Conservation (phyloP, 345 rosid species). For the Eucalyptus regnans region DNA sequence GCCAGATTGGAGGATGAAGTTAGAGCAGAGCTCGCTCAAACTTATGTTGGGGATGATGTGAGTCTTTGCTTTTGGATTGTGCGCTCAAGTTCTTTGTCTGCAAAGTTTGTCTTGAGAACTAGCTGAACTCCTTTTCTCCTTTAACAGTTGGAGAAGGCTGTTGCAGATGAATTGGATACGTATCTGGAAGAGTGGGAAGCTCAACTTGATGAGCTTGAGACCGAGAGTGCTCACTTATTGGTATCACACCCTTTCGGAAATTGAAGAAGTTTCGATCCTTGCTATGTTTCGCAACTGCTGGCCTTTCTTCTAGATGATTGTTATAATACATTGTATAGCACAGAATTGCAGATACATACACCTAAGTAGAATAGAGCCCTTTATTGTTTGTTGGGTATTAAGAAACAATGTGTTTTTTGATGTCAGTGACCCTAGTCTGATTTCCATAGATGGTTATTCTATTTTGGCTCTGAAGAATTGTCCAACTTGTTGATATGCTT, state of each 20-base stretch:
- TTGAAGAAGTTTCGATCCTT: background rate
- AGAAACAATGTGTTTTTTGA: background rate
- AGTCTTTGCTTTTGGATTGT: background rate
- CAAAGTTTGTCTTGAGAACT: background rate
- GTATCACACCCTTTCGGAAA: slow-evolving; percentile 38
- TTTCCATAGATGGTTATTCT: background rate
- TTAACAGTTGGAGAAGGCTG: slow-evolving; percentile 64
- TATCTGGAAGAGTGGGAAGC: slow-evolving; percentile 91
- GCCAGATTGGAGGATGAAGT: slow-evolving; percentile 78
- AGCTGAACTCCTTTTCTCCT: background rate
- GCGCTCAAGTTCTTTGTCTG: background rate
- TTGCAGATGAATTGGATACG: slow-evolving; percentile 66
- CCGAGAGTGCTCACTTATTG: slow-evolving; percentile 78
- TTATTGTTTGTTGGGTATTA: background rate
- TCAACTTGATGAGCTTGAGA: slow-evolving; percentile 86
- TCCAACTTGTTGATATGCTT: background rate
- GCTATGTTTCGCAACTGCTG: background rate
- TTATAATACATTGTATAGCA: background rate
- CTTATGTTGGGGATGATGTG: slow-evolving; percentile 70
- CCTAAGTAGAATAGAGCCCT: background rate
- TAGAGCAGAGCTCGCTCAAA: slow-evolving; percentile 73
- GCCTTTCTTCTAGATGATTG: background rate
- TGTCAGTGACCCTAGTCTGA: background rate
- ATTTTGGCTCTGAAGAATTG: background rate
- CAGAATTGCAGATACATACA: background rate